Evolutionary conservation across 257 asterid genomes (phyloP).

Genomic region (Osmanthus fragrans): DNA sequence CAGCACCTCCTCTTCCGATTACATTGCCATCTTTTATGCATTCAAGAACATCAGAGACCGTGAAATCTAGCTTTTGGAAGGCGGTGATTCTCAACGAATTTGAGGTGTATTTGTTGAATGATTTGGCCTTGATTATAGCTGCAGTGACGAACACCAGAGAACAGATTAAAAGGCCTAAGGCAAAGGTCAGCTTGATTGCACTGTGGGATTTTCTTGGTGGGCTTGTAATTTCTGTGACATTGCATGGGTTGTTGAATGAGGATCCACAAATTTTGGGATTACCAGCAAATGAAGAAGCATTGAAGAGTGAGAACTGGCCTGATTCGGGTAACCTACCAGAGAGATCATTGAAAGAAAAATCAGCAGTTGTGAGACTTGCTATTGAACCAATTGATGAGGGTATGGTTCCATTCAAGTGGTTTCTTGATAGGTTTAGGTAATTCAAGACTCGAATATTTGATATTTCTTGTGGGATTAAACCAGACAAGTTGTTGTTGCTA

Average conservation of each 20-base stretch:
- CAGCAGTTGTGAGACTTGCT: slow-evolving; percentile 89
- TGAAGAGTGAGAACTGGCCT: slow-evolving; percentile 80
- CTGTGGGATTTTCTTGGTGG: slow-evolving; percentile 44
- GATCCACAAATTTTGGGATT: slow-evolving; percentile 79
- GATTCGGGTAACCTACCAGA: slow-evolving; percentile 83
- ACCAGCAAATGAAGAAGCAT: slow-evolving; percentile 69
- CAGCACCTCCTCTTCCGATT: slow-evolving; percentile 92
- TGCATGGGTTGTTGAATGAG: slow-evolving; percentile 65
- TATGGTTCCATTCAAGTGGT: slow-evolving; percentile 60
- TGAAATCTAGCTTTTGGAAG: slow-evolving; percentile 75
- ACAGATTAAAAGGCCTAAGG: slow-evolving; percentile 68
- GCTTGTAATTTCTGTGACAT: slow-evolving; percentile 21
- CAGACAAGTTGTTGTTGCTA: slow-evolving; percentile 73
- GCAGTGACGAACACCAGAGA: slow-evolving; percentile 69
- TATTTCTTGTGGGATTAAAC: slow-evolving; percentile 67
- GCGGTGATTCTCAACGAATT: slow-evolving; percentile 77
- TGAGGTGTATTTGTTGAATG: slow-evolving; percentile 59
- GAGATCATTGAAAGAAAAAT: slow-evolving; percentile 83
- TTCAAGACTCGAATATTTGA: slow-evolving; percentile 66
- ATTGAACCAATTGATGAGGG: slow-evolving; percentile 64
- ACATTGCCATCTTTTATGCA: slow-evolving; percentile 92
- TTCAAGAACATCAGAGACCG: slow-evolving; percentile 71
- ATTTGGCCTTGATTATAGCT: slow-evolving; percentile 74
- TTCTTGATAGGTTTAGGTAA: slow-evolving; percentile 78
- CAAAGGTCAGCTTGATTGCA: slow-evolving; percentile 72